A percentile compares a stretch with the other conserved stretches of the same genome.
These are phyloP conservation scores for Areca catechu DNA, from an alignment of 176 grass and related monocot genomes.

Conservation along the genomic window DNA sequence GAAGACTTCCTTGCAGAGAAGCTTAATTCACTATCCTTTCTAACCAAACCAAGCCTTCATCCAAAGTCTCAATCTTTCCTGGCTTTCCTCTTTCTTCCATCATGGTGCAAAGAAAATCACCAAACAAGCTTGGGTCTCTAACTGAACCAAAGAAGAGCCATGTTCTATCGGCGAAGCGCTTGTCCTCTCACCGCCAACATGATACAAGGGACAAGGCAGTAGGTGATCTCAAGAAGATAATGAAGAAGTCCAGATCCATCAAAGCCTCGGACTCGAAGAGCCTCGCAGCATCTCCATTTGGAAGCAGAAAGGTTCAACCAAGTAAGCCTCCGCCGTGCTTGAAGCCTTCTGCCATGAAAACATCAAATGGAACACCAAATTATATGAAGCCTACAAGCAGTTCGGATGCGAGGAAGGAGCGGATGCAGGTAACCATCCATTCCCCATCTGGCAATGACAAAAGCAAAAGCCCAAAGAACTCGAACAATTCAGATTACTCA, in stretches of 20 bases:
- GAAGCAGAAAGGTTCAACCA: neutral
- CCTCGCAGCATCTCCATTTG: no score
- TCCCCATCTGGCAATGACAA: neutral
- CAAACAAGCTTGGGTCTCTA: conserved; percentile 9
- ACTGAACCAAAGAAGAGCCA: conserved; percentile 28
- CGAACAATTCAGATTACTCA: neutral
- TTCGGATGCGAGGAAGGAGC: conserved; percentile 63
- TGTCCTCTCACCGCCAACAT: neutral
- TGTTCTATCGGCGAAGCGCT: conserved; percentile 9
- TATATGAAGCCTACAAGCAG: conserved; percentile 83
- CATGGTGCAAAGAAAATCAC: conserved; percentile 89
- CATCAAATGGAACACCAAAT: conserved; percentile 34
- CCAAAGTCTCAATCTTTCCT: no score
- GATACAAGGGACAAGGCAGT: neutral
- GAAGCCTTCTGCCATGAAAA: neutral
- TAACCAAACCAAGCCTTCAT: no score
- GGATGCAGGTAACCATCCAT: conserved; percentile 15
- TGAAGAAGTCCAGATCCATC: conserved; percentile 13
- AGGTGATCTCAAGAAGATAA: conserved; percentile 15
- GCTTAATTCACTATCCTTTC: no score
- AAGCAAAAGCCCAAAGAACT: conserved; percentile 2
- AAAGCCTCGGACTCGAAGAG: neutral
- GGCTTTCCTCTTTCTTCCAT: conserved; percentile 2
- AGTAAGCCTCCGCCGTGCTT: neutral
- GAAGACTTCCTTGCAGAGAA: no score